Base-by-base conservation (phyloP, 2,329 filamentous ascomycete genomes). In the Lojkania enalia region DNA sequence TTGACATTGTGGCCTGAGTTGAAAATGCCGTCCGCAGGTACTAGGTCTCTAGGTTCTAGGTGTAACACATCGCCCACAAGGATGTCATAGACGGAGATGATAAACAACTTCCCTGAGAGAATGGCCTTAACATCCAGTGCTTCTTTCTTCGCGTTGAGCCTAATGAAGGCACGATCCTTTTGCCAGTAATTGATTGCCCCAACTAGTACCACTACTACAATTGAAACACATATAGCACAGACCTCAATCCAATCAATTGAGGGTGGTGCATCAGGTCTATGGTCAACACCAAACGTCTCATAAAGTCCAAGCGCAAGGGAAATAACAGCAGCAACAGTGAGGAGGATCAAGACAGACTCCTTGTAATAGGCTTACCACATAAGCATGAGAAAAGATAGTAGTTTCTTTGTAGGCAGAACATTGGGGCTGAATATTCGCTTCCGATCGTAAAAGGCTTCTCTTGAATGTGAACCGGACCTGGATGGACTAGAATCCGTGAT, bases 281-380 rank as follows among this genome's bases (percentile, higher is more conserved):
- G 72, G 36, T 73, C 42, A 49, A 74, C 56, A 15, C 77, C 77
- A 12, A 85, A 75, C 0, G 82, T 81, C 62, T 87, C 79, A 57
- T 89, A 90, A 2, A 90, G 71, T 7, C 86, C 86, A 9, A 90
- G 73, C 6, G 82, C 83, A 5, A 89, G 69, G 0, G 85, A 89
- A 9, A 89, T 77, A 9, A 84, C 72, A 1, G 86, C 86, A 7
- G 86, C 86, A 25, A 82, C 76, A 0, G 84, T 86, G 47, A 89
- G 71, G 4, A 89, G 70, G 29, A 89, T 84, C 29, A 90, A 78
- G 25, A 89, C 83, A 52, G 86, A 86, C 67, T 89, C 86, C 54
- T 88, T 86, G 65, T 86, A 87, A 62, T 85, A 87, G 2, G 85
- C 84, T 49, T 79, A 79, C 85, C 85, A 88, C 46, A 84, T 75